Evolutionary conservation across 140 eudicot genomes (phyloP).

Genomic region (Oenanthe javanica): DNA sequence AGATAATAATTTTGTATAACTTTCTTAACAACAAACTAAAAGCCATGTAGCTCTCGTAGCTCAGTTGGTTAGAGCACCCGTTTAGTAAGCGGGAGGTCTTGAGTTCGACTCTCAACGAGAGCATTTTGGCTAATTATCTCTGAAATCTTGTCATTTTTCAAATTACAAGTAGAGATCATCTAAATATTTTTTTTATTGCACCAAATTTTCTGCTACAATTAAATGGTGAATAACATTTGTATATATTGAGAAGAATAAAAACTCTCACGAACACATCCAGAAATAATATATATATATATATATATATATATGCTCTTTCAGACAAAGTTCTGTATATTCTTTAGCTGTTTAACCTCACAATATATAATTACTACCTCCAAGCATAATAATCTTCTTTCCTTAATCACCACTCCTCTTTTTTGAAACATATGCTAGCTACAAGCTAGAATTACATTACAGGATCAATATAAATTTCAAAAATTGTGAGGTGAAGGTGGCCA

Average conservation of each 20-base stretch:
- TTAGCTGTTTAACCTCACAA: not conserved
- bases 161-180: too few species aligned
- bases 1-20: too few species aligned
- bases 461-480: not conserved
- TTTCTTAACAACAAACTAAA: too few species aligned
- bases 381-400: not conserved
- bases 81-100: constrained; percentile 87
- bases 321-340: too few species aligned
- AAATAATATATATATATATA: too few species aligned
- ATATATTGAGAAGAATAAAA: too few species aligned
- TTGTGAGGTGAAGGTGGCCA: constrained; percentile 1
- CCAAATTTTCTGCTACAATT: too few species aligned
- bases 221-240: too few species aligned
- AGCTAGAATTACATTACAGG: not conserved
- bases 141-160: too few species aligned
- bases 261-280: too few species aligned
- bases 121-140: constrained; percentile 6
- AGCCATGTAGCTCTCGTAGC: constrained; percentile 61
- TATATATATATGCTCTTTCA: too few species aligned
- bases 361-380: not conserved
- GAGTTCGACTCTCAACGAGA: constrained; percentile 76
- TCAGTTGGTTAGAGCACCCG: constrained; percentile 99
- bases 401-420: not conserved
- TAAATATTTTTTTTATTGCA: too few species aligned
- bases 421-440: not conserved